Evolutionary conservation across 192 early-diverging fungal genomes (phyloP).

Genomic region (Cetraspora pellucida): DNA sequence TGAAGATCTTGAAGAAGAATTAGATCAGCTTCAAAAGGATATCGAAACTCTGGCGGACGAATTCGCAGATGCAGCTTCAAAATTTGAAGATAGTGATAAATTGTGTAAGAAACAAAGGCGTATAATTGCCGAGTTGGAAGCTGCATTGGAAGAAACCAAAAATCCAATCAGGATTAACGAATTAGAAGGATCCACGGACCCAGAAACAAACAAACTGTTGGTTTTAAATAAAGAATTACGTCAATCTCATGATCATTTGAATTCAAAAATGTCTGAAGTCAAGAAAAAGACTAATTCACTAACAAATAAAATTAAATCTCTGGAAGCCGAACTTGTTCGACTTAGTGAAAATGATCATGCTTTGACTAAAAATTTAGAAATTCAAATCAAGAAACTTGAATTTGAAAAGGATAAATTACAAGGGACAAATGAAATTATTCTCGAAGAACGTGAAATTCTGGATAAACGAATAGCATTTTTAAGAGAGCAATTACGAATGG

Average conservation of each 20-base stretch:
- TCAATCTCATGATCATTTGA: constrained; percentile 20
- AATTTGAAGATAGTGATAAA: constrained; percentile 43
- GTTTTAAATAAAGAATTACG: neutral
- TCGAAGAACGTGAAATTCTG: constrained; percentile 15
- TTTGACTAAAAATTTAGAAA: neutral
- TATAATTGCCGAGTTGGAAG: constrained; percentile 41
- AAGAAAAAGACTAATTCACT: neutral
- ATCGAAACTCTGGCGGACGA: constrained; percentile 42
- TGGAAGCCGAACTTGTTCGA: constrained; percentile 1
- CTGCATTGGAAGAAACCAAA: constrained; percentile 33
- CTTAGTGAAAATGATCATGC: neutral
- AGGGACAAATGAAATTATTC: neutral
- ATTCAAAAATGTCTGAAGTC: neutral
- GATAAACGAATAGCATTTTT: constrained; percentile 2
- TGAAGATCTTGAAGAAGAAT: constrained; percentile 14
- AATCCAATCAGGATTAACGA: neutral
- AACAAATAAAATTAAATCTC: neutral
- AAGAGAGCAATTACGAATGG: neutral
- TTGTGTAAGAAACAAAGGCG: constrained; percentile 39
- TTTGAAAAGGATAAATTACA: neutral
- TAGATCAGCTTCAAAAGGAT: constrained; percentile 41
- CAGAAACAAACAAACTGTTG: constrained; percentile 5
- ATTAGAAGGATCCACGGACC: neutral
- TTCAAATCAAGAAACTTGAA: constrained; percentile 14
- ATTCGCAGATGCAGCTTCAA: constrained; percentile 37